A percentile compares a stretch with the other conserved stretches of the same genome.
Conservation (phyloP, 2,329 filamentous ascomycete species). For the Phialemoniopsis sp. region DNA sequence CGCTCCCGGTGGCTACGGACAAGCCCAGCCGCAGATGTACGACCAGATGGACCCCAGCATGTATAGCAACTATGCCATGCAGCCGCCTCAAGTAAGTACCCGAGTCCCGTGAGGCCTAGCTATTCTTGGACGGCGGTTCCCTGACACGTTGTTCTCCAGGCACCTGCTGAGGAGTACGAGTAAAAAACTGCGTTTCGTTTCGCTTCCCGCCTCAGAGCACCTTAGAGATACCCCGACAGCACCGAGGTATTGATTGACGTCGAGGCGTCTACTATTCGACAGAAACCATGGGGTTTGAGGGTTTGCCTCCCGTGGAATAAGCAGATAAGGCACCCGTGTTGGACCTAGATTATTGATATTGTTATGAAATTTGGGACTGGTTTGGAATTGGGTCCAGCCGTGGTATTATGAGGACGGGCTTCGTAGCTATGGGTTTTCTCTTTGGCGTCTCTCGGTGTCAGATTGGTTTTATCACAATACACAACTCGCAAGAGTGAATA, state of each 20-base stretch:
- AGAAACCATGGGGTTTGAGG: background rate
- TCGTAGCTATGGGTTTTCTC: no score
- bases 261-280: background rate
- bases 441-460: no score
- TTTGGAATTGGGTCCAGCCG: no score
- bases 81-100: conserved; percentile 72
- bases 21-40: conserved; percentile 77
- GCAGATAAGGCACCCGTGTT: no score
- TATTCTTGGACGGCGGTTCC: background rate
- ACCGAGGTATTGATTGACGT: background rate
- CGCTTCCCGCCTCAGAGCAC: conserved; percentile 6
- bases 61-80: conserved; percentile 79
- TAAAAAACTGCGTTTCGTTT: conserved; percentile 13
- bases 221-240: conserved; percentile 2
- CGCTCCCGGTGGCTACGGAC: conserved; percentile 68
- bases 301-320: no score
- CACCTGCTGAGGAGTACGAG: conserved; percentile 41
- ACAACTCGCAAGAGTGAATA: no score
- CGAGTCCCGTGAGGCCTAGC: no score
- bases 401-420: no score
- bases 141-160: conserved; percentile 18
- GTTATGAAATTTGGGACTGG: no score
- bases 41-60: conserved; percentile 71
- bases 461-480: no score
- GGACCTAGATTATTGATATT: no score